phyloP scores from a whole-genome alignment of 2,329 filamentous ascomycete species.

The Pseudogymnoascus verrucosus region DNA sequence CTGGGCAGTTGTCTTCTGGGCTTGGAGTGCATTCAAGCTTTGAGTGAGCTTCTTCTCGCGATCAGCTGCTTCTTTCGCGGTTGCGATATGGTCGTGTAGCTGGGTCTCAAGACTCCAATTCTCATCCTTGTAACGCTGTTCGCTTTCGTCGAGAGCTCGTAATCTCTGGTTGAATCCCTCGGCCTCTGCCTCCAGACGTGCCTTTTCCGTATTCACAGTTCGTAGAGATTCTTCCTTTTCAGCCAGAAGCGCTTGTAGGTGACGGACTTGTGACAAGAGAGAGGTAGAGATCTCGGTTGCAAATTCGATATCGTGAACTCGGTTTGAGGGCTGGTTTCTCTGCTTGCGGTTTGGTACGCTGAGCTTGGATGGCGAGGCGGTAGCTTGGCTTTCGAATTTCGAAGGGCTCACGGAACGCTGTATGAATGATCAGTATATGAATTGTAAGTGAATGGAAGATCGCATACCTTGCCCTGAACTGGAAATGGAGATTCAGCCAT shows the following conservation, averaged over 20 bases:
- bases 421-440: constrained; percentile 12
- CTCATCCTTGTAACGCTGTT: constrained; percentile 94
- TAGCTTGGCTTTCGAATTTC: constrained; percentile 76
- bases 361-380: constrained; percentile 81
- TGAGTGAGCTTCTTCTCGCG: constrained; percentile 76
- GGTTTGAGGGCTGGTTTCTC: constrained; percentile 79
- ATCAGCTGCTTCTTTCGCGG: constrained; percentile 68
- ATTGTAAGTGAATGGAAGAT: background rate
- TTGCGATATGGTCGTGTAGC: constrained; percentile 71
- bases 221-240: constrained; percentile 86
- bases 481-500: constrained; percentile 37
- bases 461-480: constrained; percentile 37
- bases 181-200: constrained; percentile 72
- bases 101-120: constrained; percentile 97
- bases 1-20: constrained; percentile 70
- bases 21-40: constrained; percentile 57
- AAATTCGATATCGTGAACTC: constrained; percentile 93
- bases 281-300: constrained; percentile 97
- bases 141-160: constrained; percentile 80
- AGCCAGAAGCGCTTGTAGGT: constrained; percentile 73
- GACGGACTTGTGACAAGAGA: constrained; percentile 85
- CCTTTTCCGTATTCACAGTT: constrained; percentile 64
- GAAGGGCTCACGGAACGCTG: constrained; percentile 65
- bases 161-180: constrained; percentile 74
- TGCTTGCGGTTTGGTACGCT: constrained; percentile 80